These are phyloP conservation scores for Dillenia suffruticosa DNA, from an alignment of 164 flowering plant genomes.

Conservation along the genomic window DNA sequence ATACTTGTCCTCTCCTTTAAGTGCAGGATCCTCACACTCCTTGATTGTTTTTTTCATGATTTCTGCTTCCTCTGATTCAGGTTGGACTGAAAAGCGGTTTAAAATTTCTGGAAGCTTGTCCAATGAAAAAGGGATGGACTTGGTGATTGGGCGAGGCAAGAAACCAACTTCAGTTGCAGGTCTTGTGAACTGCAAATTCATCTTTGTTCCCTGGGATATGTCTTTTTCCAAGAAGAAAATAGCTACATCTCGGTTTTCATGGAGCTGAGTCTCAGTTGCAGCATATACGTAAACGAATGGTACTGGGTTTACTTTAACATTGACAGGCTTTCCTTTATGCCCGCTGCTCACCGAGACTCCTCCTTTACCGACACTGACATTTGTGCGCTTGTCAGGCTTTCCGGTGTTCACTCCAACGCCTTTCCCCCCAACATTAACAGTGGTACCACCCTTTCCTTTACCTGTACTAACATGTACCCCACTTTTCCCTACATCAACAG, in stretches of 20 bases:
- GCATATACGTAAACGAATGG: constrained; percentile 27
- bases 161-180: constrained; percentile 21
- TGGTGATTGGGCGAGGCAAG: constrained; percentile 31
- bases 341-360: no score
- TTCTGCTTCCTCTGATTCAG: constrained; percentile 32
- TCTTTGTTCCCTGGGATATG: constrained; percentile 19
- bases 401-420: constrained; percentile 39
- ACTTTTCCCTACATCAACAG: constrained; percentile 24
- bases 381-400: neutral
- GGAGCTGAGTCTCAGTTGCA: constrained; percentile 34
- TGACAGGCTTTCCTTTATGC: constrained; percentile 24
- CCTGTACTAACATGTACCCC: constrained; percentile 26
- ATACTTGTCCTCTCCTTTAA: constrained; percentile 38
- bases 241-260: constrained; percentile 29
- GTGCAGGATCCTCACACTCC: constrained; percentile 31
- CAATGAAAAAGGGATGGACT: constrained; percentile 34
- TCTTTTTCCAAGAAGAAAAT: constrained; percentile 46
- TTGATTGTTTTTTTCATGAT: constrained; percentile 31
- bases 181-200: constrained; percentile 30
- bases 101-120: constrained; percentile 23
- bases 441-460: constrained; percentile 14
- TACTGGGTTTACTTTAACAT: constrained; percentile 28
- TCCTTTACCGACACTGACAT: no score
- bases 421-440: constrained; percentile 37
- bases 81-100: constrained; percentile 25